Evolutionary conservation across 2,329 filamentous ascomycete genomes (phyloP).

Genomic region (Colletotrichum tamarilloi): DNA sequence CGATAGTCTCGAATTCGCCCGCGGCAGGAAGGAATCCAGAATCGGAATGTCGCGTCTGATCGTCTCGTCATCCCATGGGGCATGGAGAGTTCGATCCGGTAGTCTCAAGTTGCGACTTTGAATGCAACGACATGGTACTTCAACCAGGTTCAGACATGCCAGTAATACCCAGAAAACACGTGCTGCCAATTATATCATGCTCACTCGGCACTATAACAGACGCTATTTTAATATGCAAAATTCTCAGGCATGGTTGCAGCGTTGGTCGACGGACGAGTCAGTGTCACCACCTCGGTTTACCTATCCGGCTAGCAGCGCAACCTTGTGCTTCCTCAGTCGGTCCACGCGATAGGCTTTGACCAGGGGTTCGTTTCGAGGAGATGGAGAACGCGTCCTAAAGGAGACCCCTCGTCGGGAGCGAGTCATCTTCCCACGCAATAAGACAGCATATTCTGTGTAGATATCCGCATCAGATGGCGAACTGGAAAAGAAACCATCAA

Average conservation of each 20-base stretch:
- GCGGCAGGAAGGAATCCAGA: not conserved
- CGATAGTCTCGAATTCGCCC: not conserved
- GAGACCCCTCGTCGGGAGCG: not conserved
- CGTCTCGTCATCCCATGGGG: not conserved
- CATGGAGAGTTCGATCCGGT: not conserved
- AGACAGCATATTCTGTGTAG: conserved; percentile 1
- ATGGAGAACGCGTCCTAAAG: conserved; percentile 20
- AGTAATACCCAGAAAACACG: conserved; percentile 4
- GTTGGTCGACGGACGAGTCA: conserved; percentile 24
- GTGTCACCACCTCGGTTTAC: conserved; percentile 1
- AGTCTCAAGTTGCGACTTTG: not conserved
- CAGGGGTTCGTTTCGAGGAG: conserved; percentile 32
- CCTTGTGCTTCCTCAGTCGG: conserved; percentile 4
- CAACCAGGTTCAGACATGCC: conserved; percentile 1
- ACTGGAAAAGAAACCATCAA: conserved; percentile 1
- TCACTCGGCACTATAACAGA: not conserved
- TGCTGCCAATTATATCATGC: not conserved
- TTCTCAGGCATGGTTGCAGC: conserved; percentile 11
- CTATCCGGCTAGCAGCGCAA: conserved; percentile 13
- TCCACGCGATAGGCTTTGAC: not conserved
- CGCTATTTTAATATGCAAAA: conserved; percentile 25
- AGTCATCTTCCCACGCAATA: conserved; percentile 20
- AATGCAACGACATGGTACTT: not conserved
- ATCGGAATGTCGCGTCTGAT: not conserved
- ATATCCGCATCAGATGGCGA: conserved; percentile 17